Percentiles rank a stretch among this genome's conserved stretches.
Evolutionary conservation across 495 filamentous ascomycete species (phyloP).

Genomic region (Penicillium egyptiacum): DNA sequence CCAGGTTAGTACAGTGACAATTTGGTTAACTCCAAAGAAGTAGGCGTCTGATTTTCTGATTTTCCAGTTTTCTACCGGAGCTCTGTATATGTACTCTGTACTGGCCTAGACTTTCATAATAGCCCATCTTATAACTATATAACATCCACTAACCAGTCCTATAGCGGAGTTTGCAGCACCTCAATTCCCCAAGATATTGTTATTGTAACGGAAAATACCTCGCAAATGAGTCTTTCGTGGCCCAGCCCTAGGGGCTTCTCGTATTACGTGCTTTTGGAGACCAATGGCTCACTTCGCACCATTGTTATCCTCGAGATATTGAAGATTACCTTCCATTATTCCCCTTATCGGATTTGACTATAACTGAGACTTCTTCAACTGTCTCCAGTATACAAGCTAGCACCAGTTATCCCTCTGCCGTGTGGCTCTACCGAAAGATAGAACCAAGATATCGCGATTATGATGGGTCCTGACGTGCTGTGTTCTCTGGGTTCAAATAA

Average conservation of each 20-base stretch:
- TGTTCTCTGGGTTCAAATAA: conserved; percentile 1
- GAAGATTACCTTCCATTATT: neutral
- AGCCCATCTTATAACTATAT: neutral
- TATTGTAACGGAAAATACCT: neutral
- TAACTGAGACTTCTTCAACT: neutral
- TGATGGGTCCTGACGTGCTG: conserved; percentile 21
- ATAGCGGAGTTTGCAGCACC: neutral
- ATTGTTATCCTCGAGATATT: neutral
- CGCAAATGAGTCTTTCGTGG: neutral
- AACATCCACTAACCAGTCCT: neutral
- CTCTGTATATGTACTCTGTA: too few relatives aligned
- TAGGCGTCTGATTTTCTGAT: too few relatives aligned
- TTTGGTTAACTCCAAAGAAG: neutral
- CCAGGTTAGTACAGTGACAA: neutral
- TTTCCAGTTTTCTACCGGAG: too few relatives aligned
- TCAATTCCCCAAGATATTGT: neutral
- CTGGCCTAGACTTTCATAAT: neutral
- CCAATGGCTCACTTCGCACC: neutral
- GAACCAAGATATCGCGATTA: conserved; percentile 18
- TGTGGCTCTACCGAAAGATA: neutral
- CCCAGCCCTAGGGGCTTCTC: neutral
- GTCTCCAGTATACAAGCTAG: neutral
- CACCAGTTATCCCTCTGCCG: neutral
- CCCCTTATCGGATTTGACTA: neutral
- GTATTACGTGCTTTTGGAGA: neutral